Conservation (phyloP, 106 monocot genomes). For the Ottelia alismoides region DNA sequence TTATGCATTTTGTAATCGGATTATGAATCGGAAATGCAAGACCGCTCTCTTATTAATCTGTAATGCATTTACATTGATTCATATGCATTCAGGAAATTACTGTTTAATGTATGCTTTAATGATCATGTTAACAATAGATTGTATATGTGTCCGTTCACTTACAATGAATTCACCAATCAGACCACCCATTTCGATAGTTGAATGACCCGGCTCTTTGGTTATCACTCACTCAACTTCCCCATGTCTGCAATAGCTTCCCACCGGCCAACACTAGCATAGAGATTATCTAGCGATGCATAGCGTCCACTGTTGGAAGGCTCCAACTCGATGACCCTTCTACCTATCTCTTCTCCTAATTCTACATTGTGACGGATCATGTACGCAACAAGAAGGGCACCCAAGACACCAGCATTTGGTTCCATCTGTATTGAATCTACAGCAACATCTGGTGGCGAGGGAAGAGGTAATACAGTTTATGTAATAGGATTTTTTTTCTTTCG, state of each 20-base stretch:
- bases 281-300: conserved; percentile 56
- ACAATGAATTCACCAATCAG: conserved; percentile 46
- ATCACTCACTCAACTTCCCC: conserved; percentile 45
- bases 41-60: too few species aligned
- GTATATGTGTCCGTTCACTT: conserved; percentile 28
- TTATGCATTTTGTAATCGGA: too few species aligned
- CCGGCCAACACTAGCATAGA: conserved; percentile 39
- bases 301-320: conserved; percentile 58
- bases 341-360: conserved; percentile 47
- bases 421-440: conserved; percentile 55
- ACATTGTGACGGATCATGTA: conserved; percentile 51
- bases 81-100: too few species aligned
- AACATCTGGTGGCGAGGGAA: too few species aligned
- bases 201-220: conserved; percentile 61
- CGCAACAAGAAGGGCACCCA: conserved; percentile 74
- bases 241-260: conserved; percentile 58
- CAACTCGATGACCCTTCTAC: conserved; percentile 34
- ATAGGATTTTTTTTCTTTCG: too few species aligned
- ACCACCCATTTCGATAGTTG: conserved; percentile 48
- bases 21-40: too few species aligned
- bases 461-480: too few species aligned
- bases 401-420: conserved; percentile 40
- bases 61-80: too few species aligned
- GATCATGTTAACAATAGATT: too few species aligned
- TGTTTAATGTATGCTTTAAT: too few species aligned